Percentiles rank a stretch among this genome's conserved stretches.
Evolutionary conservation across 2,329 filamentous ascomycete species (phyloP).

Genomic region (Colletotrichum limetticola): DNA sequence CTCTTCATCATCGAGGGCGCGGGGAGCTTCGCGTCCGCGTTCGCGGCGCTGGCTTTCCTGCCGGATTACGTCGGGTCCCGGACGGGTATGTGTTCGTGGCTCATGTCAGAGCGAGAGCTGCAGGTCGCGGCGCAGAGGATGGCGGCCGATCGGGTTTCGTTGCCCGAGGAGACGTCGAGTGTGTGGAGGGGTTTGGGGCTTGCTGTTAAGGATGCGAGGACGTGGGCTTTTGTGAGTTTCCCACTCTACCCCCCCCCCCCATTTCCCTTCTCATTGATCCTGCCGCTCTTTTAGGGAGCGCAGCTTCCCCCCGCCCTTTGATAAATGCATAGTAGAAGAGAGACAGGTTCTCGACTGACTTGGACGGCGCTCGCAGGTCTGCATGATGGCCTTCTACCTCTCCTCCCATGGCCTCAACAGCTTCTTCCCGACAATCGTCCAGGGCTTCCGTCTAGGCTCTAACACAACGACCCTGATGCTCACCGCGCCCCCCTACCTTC

Average conservation of each 20-base stretch:
- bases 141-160: constrained; percentile 38
- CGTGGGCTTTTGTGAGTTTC: constrained; percentile 40
- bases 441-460: constrained; percentile 44
- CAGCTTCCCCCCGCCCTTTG: not conserved
- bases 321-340: not conserved
- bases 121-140: constrained; percentile 36
- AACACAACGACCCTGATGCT: constrained; percentile 45
- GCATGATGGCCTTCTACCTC: constrained; percentile 38
- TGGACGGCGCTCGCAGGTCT: constrained; percentile 14
- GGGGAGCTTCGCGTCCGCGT: constrained; percentile 39
- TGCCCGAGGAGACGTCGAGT: constrained; percentile 31
- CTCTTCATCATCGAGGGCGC: constrained; percentile 76
- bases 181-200: constrained; percentile 37
- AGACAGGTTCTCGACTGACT: not conserved
- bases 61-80: constrained; percentile 38
- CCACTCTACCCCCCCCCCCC: not conserved
- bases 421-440: constrained; percentile 43
- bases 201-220: constrained; percentile 39
- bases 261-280: too few species aligned
- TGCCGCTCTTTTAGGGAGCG: fast-evolving
- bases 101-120: constrained; percentile 26
- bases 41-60: constrained; percentile 38
- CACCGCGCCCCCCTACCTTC: constrained; percentile 42
- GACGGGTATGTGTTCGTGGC: constrained; percentile 33
- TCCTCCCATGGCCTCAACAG: constrained; percentile 39